Evolutionary conservation across 2,329 filamentous ascomycete species (phyloP).

Genomic region (Capronia coronata): DNA sequence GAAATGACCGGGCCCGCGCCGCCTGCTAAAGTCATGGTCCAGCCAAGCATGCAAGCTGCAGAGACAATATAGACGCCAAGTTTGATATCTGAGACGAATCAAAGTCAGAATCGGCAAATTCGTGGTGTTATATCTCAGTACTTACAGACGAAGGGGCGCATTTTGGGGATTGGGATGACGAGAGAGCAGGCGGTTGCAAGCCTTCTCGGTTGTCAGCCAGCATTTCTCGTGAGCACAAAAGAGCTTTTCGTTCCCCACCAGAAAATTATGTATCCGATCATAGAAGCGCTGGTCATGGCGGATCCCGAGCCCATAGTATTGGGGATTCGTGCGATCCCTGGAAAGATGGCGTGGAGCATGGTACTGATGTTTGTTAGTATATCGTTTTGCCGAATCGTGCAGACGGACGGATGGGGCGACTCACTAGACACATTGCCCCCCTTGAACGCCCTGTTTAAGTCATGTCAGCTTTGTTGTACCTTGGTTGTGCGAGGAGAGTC

Average conservation of each 20-base stretch:
- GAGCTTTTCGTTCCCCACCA: conserved; percentile 27
- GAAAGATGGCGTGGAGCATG: conserved; percentile 41
- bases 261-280: conserved; percentile 41
- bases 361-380: conserved; percentile 9
- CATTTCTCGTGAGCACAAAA: background rate
- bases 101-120: background rate
- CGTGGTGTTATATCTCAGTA: background rate
- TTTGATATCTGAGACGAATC: conserved; percentile 28
- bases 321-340: conserved; percentile 36
- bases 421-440: conserved; percentile 36
- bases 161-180: conserved; percentile 37
- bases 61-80: conserved; percentile 37
- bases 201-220: background rate
- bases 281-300: conserved; percentile 37
- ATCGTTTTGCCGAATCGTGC: background rate
- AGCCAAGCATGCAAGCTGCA: conserved; percentile 38
- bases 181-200: conserved; percentile 38
- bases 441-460: conserved; percentile 37
- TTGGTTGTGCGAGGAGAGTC: no score
- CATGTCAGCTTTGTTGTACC: conserved; percentile 35
- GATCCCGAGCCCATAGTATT: conserved; percentile 39
- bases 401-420: background rate
- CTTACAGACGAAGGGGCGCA: conserved; percentile 32
- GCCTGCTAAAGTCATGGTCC: conserved; percentile 35
- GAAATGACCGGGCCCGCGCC: conserved; percentile 30